Percentiles rank a stretch among this genome's conserved stretches.
These are phyloP conservation scores for Colletotrichum sidae DNA, from an alignment of 2,329 filamentous ascomycete genomes.

Conservation along the genomic window DNA sequence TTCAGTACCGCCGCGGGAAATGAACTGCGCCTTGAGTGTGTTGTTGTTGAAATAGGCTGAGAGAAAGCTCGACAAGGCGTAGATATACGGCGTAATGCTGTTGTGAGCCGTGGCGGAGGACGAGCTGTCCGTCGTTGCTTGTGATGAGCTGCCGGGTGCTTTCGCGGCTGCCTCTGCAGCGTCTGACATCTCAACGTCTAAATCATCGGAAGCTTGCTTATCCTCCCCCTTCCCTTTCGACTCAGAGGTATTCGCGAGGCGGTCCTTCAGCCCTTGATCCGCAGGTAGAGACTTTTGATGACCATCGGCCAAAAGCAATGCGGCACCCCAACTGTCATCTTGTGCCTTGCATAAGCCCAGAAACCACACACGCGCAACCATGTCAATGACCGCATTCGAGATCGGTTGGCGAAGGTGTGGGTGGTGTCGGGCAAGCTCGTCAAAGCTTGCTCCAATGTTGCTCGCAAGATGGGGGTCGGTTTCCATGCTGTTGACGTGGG, in stretches of 20 bases:
- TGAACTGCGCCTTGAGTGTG: slow-evolving; percentile 77
- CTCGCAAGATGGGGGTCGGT: slow-evolving; percentile 76
- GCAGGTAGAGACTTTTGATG: slow-evolving; percentile 70
- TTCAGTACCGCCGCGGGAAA: slow-evolving; percentile 84
- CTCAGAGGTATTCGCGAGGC: slow-evolving; percentile 42
- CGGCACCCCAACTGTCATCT: slow-evolving; percentile 79
- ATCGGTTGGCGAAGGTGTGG: slow-evolving; percentile 84
- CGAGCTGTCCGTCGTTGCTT: slow-evolving; percentile 39
- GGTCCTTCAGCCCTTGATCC: slow-evolving; percentile 53
- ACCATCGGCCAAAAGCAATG: slow-evolving; percentile 74
- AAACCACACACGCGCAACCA: slow-evolving; percentile 84
- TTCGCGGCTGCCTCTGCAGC: slow-evolving; percentile 46
- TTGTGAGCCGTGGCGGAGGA: slow-evolving; percentile 43
- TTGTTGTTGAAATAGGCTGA: slow-evolving; percentile 79
- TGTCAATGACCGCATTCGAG: slow-evolving; percentile 85
- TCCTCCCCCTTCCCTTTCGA: slow-evolving; percentile 54
- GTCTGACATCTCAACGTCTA: slow-evolving; percentile 77
- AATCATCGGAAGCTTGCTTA: slow-evolving; percentile 48
- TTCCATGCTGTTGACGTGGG: slow-evolving; percentile 87
- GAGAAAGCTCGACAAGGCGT: slow-evolving; percentile 82
- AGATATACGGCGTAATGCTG: slow-evolving; percentile 76
- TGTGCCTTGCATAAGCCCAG: slow-evolving; percentile 78
- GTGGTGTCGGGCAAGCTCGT: slow-evolving; percentile 95
- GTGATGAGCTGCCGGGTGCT: slow-evolving; percentile 10
- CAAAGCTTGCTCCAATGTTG: slow-evolving; percentile 85